Base-by-base conservation (phyloP, 2,329 filamentous ascomycete genomes). In the Aureobasidium subglaciale region DNA sequence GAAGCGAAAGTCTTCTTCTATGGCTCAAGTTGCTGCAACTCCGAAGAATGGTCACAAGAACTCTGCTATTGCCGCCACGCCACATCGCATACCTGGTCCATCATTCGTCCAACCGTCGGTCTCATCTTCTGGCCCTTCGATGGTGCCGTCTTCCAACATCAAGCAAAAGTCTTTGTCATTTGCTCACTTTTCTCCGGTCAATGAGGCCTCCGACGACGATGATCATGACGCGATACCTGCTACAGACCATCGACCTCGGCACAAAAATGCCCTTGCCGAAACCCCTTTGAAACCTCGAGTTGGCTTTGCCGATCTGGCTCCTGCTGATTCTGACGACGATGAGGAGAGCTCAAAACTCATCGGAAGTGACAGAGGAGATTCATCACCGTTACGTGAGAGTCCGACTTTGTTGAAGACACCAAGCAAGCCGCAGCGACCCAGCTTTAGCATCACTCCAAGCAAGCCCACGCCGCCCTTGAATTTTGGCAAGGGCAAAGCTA, bases 21-120 rank as follows among this genome's bases (percentile, higher is more conserved):
- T 55, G 30, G 65, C 71, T 13, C 67, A 72, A 60, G 70, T 76
- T 13, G 66, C 69, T 37, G 73, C 75, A 6, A 77, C 75, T 7
- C 75, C 75, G 13, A 68, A 68, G 57, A 66, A 64, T 16, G 63
- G 53, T 8, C 63, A 67, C 20, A 52, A 50, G 43, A 68, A 67
- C 22, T 68, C 66, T 48, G 64, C 69, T 30, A 57, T 66, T 20
- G 63, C 65, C 20, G 58, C 58, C 62, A 66, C 58, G 57, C 63
- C 27, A 59, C 65, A 34, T 67, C 60, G 58, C 61, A 66, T 56
- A 29, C 56, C 58, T 16, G 43, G 53, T 24, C 62, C 63, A 16
- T 64, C 60, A 38, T 63, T 66, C 13, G 27, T 16, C 10, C 30
- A 18, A 2, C 53, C 68, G 25, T 43, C 15, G 25, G 45, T 32